Percentiles rank a stretch among this genome's conserved stretches.
Evolutionary conservation across 202 grass and related monocot genomes (phyloP).

Genomic region (Eragrostis tef): DNA sequence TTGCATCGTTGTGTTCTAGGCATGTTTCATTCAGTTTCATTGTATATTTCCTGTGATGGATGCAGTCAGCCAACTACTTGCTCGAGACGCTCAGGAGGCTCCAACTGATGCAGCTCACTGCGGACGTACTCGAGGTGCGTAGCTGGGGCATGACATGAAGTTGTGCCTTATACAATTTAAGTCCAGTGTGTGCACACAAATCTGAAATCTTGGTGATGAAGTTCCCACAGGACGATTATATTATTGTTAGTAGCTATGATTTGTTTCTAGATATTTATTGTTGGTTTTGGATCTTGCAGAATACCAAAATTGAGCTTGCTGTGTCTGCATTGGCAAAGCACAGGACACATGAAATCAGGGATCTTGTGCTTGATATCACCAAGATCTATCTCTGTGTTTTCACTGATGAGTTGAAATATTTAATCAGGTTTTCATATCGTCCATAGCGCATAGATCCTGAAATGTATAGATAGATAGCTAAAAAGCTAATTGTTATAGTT

Average conservation of each 20-base stretch:
- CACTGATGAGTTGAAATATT: neutral
- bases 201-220: neutral
- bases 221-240: neutral
- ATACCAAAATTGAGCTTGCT: slow-evolving; percentile 52
- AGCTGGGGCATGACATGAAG: slow-evolving; percentile 13
- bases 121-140: slow-evolving; percentile 51
- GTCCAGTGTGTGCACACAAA: too few relatives aligned
- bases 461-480: neutral
- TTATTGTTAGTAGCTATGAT: neutral
- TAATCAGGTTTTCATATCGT: neutral
- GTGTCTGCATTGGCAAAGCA: slow-evolving; percentile 55
- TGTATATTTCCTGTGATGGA: too few relatives aligned
- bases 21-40: neutral
- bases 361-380: slow-evolving; percentile 48
- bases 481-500: too few relatives aligned
- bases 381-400: slow-evolving; percentile 25
- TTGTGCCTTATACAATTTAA: neutral
- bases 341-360: slow-evolving; percentile 57
- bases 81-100: slow-evolving; percentile 59
- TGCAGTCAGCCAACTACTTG: slow-evolving; percentile 50
- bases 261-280: slow-evolving; percentile 13
- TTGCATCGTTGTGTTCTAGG: neutral
- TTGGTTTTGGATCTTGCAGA: slow-evolving; percentile 34
- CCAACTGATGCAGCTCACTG: slow-evolving; percentile 63
- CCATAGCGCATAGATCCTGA: neutral